Evolutionary conservation across 495 filamentous ascomycete species (phyloP), one percentile per base, ranked within the genome.

Genomic region (Cryomyces minteri): DNA sequence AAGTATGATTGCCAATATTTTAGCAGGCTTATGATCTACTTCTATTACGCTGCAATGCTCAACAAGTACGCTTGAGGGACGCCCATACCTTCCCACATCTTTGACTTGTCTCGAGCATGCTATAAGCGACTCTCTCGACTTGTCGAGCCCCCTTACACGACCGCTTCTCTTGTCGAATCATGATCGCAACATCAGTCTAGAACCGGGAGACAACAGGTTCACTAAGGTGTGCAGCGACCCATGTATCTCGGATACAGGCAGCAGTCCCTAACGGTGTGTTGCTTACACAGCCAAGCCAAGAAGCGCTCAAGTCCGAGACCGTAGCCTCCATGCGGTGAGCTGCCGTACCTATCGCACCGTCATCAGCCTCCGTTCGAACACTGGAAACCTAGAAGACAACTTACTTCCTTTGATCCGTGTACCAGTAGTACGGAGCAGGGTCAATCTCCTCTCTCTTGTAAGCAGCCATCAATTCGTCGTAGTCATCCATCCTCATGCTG

Each of bases 361-460:
- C 18, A 25, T 25, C 18, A 25, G 18, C 18, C 37, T 4, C 28
- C 9, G 9, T 18, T 11, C 42, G 69, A 49, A 67, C 57, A 40
- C 28, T 36, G 25, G 33, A 40, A 28, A 40, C 11, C 9, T 18
- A 37, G 43, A 44, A 34, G 30, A 52, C 33, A 43, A 82, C 85
- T 73, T 65, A 92, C 84, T 93, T 94, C 54, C 90, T 72, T 76
- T 94, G 86, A 65, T 98, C 90, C 7, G 86, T 95, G 68, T 94
- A 99, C 90, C 90, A 98, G 73, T 93, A 98, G 64, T 98, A 98
- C 10, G 82, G 79, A 58, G 75, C 75, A 30, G 82, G 76, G 43
- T 79, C 76, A 57, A 98, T 94, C 41, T 78, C 82, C 60, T 93
- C 81, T 49, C 82, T 73, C 65, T 82, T 75, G 62, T 92, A 96